Evolutionary conservation across 139 green algal species (phyloP), one percentile per base, ranked within the genome.

Genomic region (Coelastrella sp.): DNA sequence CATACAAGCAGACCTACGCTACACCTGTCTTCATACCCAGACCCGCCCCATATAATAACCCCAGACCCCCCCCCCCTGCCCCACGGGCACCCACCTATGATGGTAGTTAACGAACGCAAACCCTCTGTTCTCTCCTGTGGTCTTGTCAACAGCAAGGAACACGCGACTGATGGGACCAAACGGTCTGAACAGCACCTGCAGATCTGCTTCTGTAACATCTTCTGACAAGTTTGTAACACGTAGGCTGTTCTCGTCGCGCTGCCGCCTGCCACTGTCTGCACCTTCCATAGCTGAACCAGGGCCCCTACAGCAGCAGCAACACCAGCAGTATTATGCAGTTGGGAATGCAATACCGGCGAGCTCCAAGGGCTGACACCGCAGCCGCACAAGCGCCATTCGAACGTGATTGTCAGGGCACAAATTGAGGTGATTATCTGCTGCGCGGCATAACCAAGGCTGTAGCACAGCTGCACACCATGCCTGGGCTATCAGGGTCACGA

Each of bases 91-190:
- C 57, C 77, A 96, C 94, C 92, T 95, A 92, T 95, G 92, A 60
- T 97, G 92, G 88, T 99, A 99, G 94, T 99, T 99, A 93, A 99
- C 96, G 87, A 99, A 99, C 0, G 97, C 98, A 95, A 99, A 99
- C 75, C 98, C 98, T 17, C 98, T 92, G 87, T 93, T 97, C 93
- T 99, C 97, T 58, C 94, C 94, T 8, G 98, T 99, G 17, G 98
- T 96, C 13, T 98, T 94, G 92, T 99, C 98, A 81, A 98, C 97
- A 54, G 98, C 98, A 17, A 99, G 94, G 94, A 98, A 99, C 13
- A 99, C 96, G 19, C 98, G 94, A 17, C 96, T 96, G 66, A 99
- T 96, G 65, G 94, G 94, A 57, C 98, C 98, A 94, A 99, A 99
- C 6, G 97, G 94, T 23, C 96, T 92, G 95, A 99, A 99, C 56